These are phyloP conservation scores for Chrysoporthe cubensis DNA, from an alignment of 2,329 filamentous ascomycete species.

Conservation along the genomic window DNA sequence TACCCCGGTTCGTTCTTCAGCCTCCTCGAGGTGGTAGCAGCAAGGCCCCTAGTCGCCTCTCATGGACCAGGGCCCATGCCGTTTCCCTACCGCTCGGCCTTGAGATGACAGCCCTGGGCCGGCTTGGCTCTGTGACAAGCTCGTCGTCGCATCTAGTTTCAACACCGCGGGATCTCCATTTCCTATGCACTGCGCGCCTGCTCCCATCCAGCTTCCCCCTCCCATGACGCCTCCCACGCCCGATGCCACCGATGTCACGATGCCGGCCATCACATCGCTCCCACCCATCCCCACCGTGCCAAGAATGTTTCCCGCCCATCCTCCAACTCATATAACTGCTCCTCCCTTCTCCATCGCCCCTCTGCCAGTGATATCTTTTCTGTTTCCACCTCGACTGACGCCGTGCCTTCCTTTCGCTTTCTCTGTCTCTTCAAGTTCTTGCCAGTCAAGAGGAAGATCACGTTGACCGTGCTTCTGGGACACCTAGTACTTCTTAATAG, in stretches of 20 bases:
- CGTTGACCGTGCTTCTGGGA: conserved; percentile 40
- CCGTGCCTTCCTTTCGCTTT: conserved; percentile 27
- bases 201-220: conserved; percentile 13
- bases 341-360: conserved; percentile 16
- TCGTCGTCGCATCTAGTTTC: conserved; percentile 35
- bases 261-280: conserved; percentile 16
- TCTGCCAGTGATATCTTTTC: conserved; percentile 5
- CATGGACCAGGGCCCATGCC: conserved; percentile 11
- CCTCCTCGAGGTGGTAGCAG: not conserved
- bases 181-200: conserved; percentile 22
- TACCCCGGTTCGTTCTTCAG: conserved; percentile 3
- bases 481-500: conserved; percentile 25
- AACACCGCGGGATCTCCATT: conserved; percentile 38
- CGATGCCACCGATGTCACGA: conserved; percentile 19
- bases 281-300: conserved; percentile 22
- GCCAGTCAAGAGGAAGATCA: conserved; percentile 38
- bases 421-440: conserved; percentile 29
- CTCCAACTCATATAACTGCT: conserved; percentile 26
- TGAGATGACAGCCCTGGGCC: conserved; percentile 8
- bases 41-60: not conserved
- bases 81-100: conserved; percentile 1
- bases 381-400: conserved; percentile 22
- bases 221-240: conserved; percentile 20
- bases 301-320: conserved; percentile 17
- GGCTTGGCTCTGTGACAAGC: conserved; percentile 20